Percentiles rank a stretch among this genome's conserved stretches.
These are phyloP conservation scores for Fragaria nilgerrensis DNA, from an alignment of 306 rosid species.

Conservation along the genomic window DNA sequence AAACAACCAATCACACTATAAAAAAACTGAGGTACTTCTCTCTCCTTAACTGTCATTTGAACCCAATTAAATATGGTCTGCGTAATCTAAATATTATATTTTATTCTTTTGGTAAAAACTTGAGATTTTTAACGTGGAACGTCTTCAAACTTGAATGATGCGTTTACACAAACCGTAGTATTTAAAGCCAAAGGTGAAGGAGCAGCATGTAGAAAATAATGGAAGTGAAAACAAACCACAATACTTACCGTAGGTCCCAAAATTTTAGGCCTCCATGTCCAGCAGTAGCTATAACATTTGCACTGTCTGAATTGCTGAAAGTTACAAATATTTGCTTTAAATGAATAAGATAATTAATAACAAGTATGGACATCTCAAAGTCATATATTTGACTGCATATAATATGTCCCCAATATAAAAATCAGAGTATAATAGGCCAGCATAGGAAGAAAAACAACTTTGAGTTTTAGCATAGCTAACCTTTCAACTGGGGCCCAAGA, in stretches of 20 bases:
- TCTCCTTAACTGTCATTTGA: not conserved
- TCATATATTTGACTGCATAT: not conserved
- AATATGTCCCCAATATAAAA: not conserved
- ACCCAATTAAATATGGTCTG: not conserved
- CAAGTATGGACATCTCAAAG: not conserved
- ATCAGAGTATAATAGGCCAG: not conserved
- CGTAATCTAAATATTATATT: not conserved
- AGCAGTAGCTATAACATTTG: conserved; percentile 72
- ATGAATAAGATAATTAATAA: not conserved
- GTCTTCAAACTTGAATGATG: not conserved
- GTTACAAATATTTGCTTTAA: not conserved
- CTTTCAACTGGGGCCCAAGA: conserved; percentile 89
- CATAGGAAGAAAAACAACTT: not conserved
- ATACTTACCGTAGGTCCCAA: conserved; percentile 84
- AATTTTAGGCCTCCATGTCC: conserved; percentile 90
- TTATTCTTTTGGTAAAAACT: not conserved
- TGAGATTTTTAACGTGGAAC: too few species aligned
- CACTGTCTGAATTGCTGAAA: conserved; percentile 67
- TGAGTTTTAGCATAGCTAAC: conserved; percentile 39
- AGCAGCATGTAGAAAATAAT: not conserved
- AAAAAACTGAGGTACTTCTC: not conserved
- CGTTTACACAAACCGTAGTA: not conserved
- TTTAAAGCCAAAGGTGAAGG: not conserved
- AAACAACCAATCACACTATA: not conserved
- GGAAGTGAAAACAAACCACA: not conserved